A percentile compares a stretch with the other conserved stretches of the same genome.
Evolutionary conservation across 208 protist genomes (phyloP).

Genomic region (Wallacemonas rigidus): DNA sequence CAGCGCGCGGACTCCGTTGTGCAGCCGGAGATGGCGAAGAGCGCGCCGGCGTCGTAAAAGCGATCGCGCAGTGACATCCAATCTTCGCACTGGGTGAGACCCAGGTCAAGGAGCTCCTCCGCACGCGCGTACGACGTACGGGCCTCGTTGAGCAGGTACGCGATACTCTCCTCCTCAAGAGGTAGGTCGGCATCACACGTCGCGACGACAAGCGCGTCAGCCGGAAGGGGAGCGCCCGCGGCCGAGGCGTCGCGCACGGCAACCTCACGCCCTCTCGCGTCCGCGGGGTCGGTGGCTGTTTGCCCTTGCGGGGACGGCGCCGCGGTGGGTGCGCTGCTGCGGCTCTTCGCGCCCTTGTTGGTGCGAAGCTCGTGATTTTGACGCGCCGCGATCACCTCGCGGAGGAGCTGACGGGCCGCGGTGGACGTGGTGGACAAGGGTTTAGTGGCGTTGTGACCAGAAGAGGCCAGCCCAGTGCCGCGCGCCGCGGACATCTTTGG

Average conservation of each 20-base stretch:
- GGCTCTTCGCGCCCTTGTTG: not conserved
- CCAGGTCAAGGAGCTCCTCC: slow-evolving; percentile 45
- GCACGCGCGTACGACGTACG: slow-evolving; percentile 35
- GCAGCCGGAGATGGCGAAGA: slow-evolving; percentile 57
- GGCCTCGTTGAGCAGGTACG: slow-evolving; percentile 34
- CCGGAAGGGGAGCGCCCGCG: too few relatives aligned
- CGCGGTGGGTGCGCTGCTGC: slow-evolving; percentile 2
- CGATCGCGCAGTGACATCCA: slow-evolving; percentile 64
- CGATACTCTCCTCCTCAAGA: slow-evolving; percentile 12
- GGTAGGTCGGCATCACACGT: not conserved
- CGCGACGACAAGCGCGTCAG: slow-evolving; percentile 6
- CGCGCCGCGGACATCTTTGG: not conserved
- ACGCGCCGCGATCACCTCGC: slow-evolving; percentile 13
- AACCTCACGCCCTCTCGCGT: not conserved
- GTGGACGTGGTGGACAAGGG: slow-evolving; percentile 9
- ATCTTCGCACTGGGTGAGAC: slow-evolving; percentile 56
- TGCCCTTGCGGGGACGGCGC: not conserved
- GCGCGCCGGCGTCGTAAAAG: slow-evolving; percentile 68
- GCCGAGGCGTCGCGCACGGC: too few relatives aligned
- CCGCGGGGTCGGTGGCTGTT: not conserved
- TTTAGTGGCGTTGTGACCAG: not conserved
- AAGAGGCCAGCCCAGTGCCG: too few relatives aligned
- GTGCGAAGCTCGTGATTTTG: slow-evolving; percentile 11
- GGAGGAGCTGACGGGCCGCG: not conserved
- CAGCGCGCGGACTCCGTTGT: slow-evolving; percentile 41